Conservation (phyloP, 1,284 basidiomycete species). For the Marasmius oreades region DNA sequence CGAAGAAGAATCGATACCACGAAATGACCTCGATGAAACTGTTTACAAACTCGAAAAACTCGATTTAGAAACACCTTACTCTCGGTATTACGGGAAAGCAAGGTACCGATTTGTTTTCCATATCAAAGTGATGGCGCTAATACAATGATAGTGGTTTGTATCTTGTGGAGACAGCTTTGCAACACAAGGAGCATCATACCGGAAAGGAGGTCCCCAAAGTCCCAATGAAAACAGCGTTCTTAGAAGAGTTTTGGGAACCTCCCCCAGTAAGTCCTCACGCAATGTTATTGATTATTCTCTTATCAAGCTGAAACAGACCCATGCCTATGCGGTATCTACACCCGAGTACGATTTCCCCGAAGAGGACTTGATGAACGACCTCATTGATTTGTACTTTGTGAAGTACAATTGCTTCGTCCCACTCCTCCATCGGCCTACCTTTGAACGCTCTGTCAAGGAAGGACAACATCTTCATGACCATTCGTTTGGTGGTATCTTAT, state of each 20-base stretch:
- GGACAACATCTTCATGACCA: conserved; percentile 55
- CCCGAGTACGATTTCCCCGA: conserved; percentile 49
- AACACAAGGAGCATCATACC: conserved; percentile 33
- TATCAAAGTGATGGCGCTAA: not conserved
- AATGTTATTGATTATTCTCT: not conserved
- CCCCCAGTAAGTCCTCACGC: conserved; percentile 25
- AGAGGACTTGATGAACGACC: conserved; percentile 51
- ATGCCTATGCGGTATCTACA: conserved; percentile 1
- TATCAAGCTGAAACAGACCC: conserved; percentile 25
- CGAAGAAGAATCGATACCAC: conserved; percentile 20
- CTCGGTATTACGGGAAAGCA: conserved; percentile 39
- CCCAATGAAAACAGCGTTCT: conserved; percentile 18
- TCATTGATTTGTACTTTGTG: conserved; percentile 72
- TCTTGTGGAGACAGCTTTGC: conserved; percentile 37
- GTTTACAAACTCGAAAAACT: conserved; percentile 27
- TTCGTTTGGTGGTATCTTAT: conserved; percentile 64
- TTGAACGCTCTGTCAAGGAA: conserved; percentile 58
- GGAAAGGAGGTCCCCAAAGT: conserved; percentile 18
- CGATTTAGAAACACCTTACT: conserved; percentile 29
- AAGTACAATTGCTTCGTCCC: conserved; percentile 62
- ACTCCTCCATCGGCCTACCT: conserved; percentile 76
- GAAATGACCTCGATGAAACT: conserved; percentile 26
- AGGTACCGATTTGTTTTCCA: conserved; percentile 23
- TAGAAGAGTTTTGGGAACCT: conserved; percentile 29
- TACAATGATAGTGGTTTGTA: conserved; percentile 31